phyloP scores from a whole-genome alignment of 1,284 basidiomycete species.

The Spongiforma sp. region DNA sequence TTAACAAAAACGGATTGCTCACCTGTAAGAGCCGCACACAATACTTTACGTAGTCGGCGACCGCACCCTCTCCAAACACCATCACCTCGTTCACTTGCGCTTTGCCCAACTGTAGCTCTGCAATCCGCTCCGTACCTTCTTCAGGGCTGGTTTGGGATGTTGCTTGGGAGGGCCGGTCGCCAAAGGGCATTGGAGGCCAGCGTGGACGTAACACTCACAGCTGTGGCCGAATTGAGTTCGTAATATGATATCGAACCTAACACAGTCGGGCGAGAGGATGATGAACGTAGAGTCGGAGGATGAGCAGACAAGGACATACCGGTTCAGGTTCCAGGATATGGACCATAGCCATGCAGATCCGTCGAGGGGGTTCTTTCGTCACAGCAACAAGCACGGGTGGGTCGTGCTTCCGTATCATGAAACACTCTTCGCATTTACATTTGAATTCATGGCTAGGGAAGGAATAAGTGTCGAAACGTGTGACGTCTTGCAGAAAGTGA shows the following conservation, averaged over 20 bases:
- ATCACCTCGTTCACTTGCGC: constrained; percentile 77
- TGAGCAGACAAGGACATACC: constrained; percentile 43
- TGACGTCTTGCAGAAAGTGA: too few species aligned
- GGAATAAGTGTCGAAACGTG: neutral
- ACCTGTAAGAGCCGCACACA: constrained; percentile 70
- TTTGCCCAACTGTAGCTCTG: constrained; percentile 65
- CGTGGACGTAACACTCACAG: constrained; percentile 11
- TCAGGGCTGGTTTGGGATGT: constrained; percentile 67
- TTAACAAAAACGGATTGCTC: neutral
- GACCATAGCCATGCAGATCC: constrained; percentile 67
- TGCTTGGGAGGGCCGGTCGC: constrained; percentile 40
- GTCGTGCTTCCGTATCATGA: constrained; percentile 82
- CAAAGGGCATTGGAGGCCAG: neutral
- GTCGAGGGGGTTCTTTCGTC: constrained; percentile 74
- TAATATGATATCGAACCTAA: constrained; percentile 80
- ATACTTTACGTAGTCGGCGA: constrained; percentile 72
- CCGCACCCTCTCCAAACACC: constrained; percentile 65
- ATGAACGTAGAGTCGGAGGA: neutral
- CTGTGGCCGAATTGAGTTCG: constrained; percentile 21
- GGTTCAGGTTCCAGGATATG: constrained; percentile 84
- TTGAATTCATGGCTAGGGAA: constrained; percentile 74
- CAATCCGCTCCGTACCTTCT: constrained; percentile 65
- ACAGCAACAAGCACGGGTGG: constrained; percentile 83
- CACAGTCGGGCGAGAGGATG: neutral
- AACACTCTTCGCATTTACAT: constrained; percentile 84